A percentile compares a stretch with the other conserved stretches of the same genome.
Evolutionary conservation across 2,329 filamentous ascomycete genomes (phyloP).

Genomic region (Penicillium sp.): DNA sequence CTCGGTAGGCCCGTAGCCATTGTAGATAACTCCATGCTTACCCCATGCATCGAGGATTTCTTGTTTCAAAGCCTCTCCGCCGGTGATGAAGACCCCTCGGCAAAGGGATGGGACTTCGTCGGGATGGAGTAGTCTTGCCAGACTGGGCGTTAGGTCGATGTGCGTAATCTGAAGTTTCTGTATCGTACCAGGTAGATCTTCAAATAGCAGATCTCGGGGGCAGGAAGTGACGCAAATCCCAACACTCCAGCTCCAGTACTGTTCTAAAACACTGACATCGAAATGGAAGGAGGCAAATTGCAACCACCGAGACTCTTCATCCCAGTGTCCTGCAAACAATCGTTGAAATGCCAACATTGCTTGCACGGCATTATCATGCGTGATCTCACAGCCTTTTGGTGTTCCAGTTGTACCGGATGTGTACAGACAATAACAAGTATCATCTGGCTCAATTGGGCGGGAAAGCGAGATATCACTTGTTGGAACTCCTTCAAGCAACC

Average conservation of each 20-base stretch:
- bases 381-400: slow-evolving; percentile 85
- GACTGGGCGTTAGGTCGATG: slow-evolving; percentile 85
- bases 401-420: slow-evolving; percentile 84
- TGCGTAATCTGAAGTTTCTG: slow-evolving; percentile 74
- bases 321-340: slow-evolving; percentile 75
- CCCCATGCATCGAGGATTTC: slow-evolving; percentile 89
- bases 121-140: slow-evolving; percentile 75
- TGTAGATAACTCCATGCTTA: slow-evolving; percentile 76
- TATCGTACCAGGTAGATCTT: slow-evolving; percentile 75
- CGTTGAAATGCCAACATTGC: slow-evolving; percentile 83
- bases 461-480: slow-evolving; percentile 34
- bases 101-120: slow-evolving; percentile 77
- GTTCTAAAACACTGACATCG: slow-evolving; percentile 87
- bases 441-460: slow-evolving; percentile 47
- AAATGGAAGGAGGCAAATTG: slow-evolving; percentile 96
- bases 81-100: slow-evolving; percentile 86
- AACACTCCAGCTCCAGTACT: slow-evolving; percentile 94
- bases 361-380: slow-evolving; percentile 84
- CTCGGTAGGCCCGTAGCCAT: slow-evolving; percentile 89
- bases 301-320: slow-evolving; percentile 71
- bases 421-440: slow-evolving; percentile 79
- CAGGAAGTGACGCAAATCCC: slow-evolving; percentile 82
- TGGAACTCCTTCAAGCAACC: slow-evolving; percentile 38
- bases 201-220: slow-evolving; percentile 78
- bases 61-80: slow-evolving; percentile 82